Conservation (phyloP, 192 early-diverging fungal species). For the Geranomyces michiganensis region DNA sequence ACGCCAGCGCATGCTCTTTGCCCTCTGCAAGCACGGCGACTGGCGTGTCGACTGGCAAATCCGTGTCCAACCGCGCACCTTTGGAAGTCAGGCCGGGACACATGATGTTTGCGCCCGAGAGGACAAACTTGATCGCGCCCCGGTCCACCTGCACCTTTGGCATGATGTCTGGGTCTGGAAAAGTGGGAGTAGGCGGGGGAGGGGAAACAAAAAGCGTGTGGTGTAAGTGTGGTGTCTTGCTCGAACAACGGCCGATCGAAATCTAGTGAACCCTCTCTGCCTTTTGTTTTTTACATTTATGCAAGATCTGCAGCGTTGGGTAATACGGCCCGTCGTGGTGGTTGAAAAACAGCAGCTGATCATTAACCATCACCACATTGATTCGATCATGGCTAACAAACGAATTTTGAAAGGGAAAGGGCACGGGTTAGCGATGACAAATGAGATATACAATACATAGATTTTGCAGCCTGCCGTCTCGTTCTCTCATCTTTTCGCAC, state of each 20-base stretch:
- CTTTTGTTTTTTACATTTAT: constrained; percentile 89
- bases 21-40: constrained; percentile 95
- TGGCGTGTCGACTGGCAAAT: constrained; percentile 68
- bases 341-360: constrained; percentile 90
- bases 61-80: constrained; percentile 77
- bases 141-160: constrained; percentile 90
- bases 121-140: constrained; percentile 97
- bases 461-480: not conserved
- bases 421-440: not conserved
- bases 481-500: constrained; percentile 44
- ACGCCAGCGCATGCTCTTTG: constrained; percentile 91
- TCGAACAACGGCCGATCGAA: too few species aligned
- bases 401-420: not conserved
- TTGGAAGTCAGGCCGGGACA: constrained; percentile 96
- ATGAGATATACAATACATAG: not conserved
- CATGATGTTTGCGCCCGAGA: constrained; percentile 98
- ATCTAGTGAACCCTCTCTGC: too few species aligned
- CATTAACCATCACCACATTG: constrained; percentile 80
- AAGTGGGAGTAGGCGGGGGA: not conserved
- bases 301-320: constrained; percentile 85
- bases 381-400: constrained; percentile 79
- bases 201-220: constrained; percentile 26
- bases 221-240: too few species aligned
- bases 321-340: constrained; percentile 91
- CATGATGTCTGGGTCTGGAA: constrained; percentile 83